Conservation (phyloP, 345 rosid genomes). For the Eutrema japonicum region DNA sequence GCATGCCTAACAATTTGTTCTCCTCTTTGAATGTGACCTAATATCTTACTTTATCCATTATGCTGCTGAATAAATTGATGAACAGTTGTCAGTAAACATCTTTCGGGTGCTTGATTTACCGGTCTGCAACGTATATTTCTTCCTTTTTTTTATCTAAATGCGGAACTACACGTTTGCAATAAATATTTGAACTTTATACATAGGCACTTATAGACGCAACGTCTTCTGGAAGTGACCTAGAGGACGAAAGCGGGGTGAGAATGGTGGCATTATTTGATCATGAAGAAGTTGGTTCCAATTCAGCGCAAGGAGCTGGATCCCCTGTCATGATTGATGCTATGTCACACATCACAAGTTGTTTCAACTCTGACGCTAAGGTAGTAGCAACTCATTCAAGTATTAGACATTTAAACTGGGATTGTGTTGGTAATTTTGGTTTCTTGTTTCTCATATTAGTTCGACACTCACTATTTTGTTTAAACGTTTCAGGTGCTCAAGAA, state of each 20-base stretch:
- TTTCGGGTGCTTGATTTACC: not conserved
- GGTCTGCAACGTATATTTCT: not conserved
- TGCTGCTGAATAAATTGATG: conserved; percentile 7
- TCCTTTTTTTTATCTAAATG: not conserved
- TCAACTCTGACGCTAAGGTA: conserved; percentile 76
- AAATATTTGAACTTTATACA: conserved; percentile 12
- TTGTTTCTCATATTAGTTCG: not conserved
- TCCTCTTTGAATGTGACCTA: not conserved
- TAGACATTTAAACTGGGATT: not conserved
- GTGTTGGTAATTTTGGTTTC: not conserved
- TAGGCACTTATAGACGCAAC: conserved; percentile 88
- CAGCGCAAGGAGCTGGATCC: conserved; percentile 99
- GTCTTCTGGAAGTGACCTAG: conserved; percentile 67
- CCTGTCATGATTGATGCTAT: conserved; percentile 94
- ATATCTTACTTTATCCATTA: not conserved
- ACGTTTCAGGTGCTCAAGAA: conserved; percentile 70
- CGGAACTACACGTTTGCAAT: not conserved
- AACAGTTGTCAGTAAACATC: not conserved
- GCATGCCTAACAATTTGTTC: not conserved
- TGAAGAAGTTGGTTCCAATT: conserved; percentile 91
- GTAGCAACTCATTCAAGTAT: conserved; percentile 32
- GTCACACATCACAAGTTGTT: conserved; percentile 77
- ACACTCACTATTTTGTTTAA: not conserved
- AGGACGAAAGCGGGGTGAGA: conserved; percentile 83
- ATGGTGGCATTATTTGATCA: conserved; percentile 97